Percentiles rank a stretch among this genome's conserved stretches.
phyloP scores from a whole-genome alignment of 345 rosid genomes.

The Pistacia vera region DNA sequence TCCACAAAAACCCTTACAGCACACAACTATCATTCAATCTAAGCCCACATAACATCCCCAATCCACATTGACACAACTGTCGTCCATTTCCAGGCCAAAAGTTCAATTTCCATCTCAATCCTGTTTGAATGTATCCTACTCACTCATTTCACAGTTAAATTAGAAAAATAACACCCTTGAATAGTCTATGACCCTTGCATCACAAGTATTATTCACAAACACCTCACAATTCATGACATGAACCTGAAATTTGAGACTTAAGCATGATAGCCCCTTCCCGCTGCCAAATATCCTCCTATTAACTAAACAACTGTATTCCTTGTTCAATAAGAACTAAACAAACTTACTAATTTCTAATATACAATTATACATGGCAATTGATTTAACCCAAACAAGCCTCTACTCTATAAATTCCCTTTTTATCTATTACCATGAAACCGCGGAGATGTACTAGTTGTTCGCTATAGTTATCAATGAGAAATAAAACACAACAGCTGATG shows the following conservation, averaged over 20 bases:
- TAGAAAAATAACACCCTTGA: neutral
- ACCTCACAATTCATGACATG: neutral
- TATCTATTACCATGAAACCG: neutral
- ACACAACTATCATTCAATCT: neutral
- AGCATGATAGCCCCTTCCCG: neutral
- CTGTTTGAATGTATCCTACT: neutral
- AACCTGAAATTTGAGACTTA: neutral
- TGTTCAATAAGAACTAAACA: neutral
- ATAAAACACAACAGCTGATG: no score
- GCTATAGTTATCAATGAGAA: neutral
- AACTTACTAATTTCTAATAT: neutral
- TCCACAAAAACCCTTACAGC: neutral
- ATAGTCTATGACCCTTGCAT: no score
- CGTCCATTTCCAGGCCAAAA: neutral
- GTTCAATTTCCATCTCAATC: neutral
- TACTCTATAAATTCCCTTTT: neutral
- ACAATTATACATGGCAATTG: neutral
- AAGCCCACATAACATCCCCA: neutral
- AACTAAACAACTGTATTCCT: no score
- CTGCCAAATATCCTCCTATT: neutral
- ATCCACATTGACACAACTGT: neutral
- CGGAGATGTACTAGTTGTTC: neutral
- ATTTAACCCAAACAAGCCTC: neutral
- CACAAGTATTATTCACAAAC: neutral
- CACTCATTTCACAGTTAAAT: neutral